phyloP scores from a whole-genome alignment of 2,329 filamentous ascomycete species.

The Penicillium sp. region DNA sequence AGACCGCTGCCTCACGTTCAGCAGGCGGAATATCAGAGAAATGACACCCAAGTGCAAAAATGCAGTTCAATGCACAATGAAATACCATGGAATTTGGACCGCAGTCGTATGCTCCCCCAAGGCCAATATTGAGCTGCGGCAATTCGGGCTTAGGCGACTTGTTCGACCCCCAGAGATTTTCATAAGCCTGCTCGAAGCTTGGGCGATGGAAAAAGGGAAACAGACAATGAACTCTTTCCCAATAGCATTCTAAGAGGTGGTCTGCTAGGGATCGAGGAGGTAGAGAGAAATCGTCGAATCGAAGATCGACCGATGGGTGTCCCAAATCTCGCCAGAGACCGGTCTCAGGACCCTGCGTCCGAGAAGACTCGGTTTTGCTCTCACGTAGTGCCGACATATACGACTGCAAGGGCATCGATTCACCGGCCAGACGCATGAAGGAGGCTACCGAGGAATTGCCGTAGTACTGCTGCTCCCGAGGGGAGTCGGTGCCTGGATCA shows the following conservation, averaged over 20 bases:
- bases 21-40: slow-evolving; percentile 37
- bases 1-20: slow-evolving; percentile 31
- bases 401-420: slow-evolving; percentile 24
- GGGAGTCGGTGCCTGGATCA: slow-evolving; percentile 16
- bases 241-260: slow-evolving; percentile 44
- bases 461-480: slow-evolving; percentile 37
- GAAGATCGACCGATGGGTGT: slow-evolving; percentile 17
- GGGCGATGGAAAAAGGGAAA: slow-evolving; percentile 49
- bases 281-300: slow-evolving; percentile 37
- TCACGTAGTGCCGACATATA: slow-evolving; percentile 16
- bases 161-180: slow-evolving; percentile 39
- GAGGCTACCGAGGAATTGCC: slow-evolving; percentile 44
- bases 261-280: slow-evolving; percentile 47
- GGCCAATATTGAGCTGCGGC: slow-evolving; percentile 33
- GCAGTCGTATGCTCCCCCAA: slow-evolving; percentile 35
- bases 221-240: slow-evolving; percentile 42
- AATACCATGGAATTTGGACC: slow-evolving; percentile 42
- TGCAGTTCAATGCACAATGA: slow-evolving; percentile 45
- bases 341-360: slow-evolving; percentile 7
- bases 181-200: slow-evolving; percentile 45
- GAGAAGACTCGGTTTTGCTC: slow-evolving; percentile 5
- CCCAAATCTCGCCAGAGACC: slow-evolving; percentile 14
- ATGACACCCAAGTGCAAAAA: slow-evolving; percentile 47
- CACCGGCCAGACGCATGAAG: slow-evolving; percentile 42
- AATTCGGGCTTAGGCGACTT: slow-evolving; percentile 18